Base-by-base conservation (phyloP, 441 rosid genomes). In the Adansonia grandidieri region DNA sequence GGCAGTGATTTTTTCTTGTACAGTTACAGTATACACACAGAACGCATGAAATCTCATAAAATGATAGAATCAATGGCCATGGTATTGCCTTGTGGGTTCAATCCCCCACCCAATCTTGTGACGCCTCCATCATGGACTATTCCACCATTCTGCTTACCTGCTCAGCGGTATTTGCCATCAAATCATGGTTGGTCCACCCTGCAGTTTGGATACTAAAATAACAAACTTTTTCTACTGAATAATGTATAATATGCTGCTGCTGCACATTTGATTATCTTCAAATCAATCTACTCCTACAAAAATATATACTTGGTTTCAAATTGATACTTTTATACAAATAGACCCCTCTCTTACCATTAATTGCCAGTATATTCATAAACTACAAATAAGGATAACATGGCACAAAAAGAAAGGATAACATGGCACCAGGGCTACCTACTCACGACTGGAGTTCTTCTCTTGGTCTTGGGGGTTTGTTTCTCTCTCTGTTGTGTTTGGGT, bases 391-490 rank as follows among this genome's bases (percentile, higher is more conserved):
- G 42, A 4, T 6, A 19, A 48, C 24, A 47, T 44, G 51, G 15
- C 22, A 42, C 62, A 56, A 17, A 63, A 40, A 47, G 22, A 60
- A 60, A 58, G 45, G 19, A 28, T 13, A 15, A n/a, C n/a, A 50
- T 10, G n/a, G 53, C 32, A 63, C 17, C 28, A 40, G 73, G 60
- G 71, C 78, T 65, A 56, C 8, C 45, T 65, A 56, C 8, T 37
- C 24, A 28, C 40, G 15, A 54, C 63, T 68, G 17, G 57, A 60
- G 9, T 17, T 62, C 19, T 60, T 42, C 40, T 60, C 69, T 68
- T n/a, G 15, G 57, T 75, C 81, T 48, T 65, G 73, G 4, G 81
- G 60, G 74, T 71, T 66, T 68, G 51, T 81, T 37, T 75, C 80
- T 70, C 72, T 51, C 61, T 68, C 57, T 8, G 68, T 47, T 51